Evolutionary conservation across 768 basidiomycete genomes (phyloP).

Genomic region (Pulveroboletus frians): DNA sequence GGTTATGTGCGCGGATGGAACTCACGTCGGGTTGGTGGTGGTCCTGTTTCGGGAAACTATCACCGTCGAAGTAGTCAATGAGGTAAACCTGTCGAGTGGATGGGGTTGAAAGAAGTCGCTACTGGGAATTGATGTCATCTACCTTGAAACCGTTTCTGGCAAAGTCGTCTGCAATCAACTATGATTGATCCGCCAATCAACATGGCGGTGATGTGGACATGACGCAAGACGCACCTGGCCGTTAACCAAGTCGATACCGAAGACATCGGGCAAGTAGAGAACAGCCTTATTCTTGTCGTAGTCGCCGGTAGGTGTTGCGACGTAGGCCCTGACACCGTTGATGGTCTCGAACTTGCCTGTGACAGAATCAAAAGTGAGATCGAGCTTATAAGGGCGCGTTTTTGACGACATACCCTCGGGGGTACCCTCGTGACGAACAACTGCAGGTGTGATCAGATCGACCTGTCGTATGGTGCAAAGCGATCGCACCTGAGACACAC

Average conservation of each 20-base stretch:
- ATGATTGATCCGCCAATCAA: not conserved
- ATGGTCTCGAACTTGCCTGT: conserved; percentile 42
- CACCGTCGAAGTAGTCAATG: conserved; percentile 29
- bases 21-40: conserved; percentile 14
- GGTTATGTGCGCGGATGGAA: not conserved
- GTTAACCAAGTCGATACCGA: conserved; percentile 47
- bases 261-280: conserved; percentile 50
- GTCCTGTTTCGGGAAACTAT: conserved; percentile 16
- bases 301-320: conserved; percentile 46
- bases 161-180: conserved; percentile 44
- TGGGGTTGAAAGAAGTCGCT: not conserved
- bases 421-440: conserved; percentile 48
- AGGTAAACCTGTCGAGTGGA: conserved; percentile 11
- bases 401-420: conserved; percentile 33
- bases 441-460: conserved; percentile 19
- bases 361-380: not conserved
- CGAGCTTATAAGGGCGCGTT: not conserved
- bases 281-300: conserved; percentile 54
- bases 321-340: conserved; percentile 46
- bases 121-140: not conserved
- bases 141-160: conserved; percentile 37
- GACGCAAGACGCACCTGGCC: conserved; percentile 30
- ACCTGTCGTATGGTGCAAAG: not conserved
- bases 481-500: conserved; percentile 47
- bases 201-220: not conserved